Evolutionary conservation across 495 filamentous ascomycete genomes (phyloP).

Genomic region (Thermochaetoides thermophila): DNA sequence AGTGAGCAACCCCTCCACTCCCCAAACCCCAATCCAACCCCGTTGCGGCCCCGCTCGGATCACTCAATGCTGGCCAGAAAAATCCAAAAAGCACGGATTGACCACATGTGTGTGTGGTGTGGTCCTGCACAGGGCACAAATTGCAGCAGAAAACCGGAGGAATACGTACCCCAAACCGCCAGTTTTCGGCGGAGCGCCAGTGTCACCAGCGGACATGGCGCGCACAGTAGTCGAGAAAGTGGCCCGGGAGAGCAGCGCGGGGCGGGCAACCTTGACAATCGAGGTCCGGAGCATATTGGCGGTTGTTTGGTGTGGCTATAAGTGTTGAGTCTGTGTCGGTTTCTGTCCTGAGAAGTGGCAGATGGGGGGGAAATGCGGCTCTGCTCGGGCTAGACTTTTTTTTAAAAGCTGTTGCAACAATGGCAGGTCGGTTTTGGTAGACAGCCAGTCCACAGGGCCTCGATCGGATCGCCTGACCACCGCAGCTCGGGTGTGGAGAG

Average conservation of each 20-base stretch:
- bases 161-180: conserved; percentile 30
- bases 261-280: conserved; percentile 40
- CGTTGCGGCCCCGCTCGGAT: too few species aligned
- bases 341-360: not conserved
- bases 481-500: conserved; percentile 1
- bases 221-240: conserved; percentile 48
- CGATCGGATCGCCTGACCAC: conserved; percentile 7
- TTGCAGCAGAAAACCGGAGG: too few species aligned
- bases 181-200: conserved; percentile 42
- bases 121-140: too few species aligned
- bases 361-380: not conserved
- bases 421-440: not conserved
- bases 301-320: conserved; percentile 4
- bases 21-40: too few species aligned
- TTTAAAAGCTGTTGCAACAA: conserved; percentile 1
- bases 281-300: conserved; percentile 51
- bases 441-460: not conserved
- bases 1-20: too few species aligned
- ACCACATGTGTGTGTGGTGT: too few species aligned
- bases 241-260: conserved; percentile 32
- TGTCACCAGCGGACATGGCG: conserved; percentile 53
- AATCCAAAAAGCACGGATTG: too few species aligned
- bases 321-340: conserved; percentile 2
- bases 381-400: too few species aligned
- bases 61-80: too few species aligned